Conservation (phyloP, 2,329 filamentous ascomycete genomes). For the Aspergillus fijiensis region DNA sequence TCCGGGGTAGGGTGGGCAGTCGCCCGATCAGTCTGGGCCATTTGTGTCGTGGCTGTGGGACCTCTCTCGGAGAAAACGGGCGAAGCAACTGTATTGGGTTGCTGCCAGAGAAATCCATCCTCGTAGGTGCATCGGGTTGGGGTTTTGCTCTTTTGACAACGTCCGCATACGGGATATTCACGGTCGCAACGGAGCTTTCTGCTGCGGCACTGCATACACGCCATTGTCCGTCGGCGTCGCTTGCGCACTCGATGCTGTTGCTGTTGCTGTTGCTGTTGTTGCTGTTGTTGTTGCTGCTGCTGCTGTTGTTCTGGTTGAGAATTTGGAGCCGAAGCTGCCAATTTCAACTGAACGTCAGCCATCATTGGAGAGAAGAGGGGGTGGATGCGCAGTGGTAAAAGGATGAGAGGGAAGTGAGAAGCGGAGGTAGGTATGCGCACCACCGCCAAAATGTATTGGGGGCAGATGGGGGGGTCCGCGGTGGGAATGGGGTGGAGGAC, state of each 20-base stretch:
- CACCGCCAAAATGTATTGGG: too few species aligned
- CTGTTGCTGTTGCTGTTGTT: neutral
- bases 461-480: too few species aligned
- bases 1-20: slow-evolving; percentile 28
- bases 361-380: slow-evolving; percentile 9
- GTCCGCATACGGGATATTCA: slow-evolving; percentile 41
- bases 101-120: slow-evolving; percentile 42
- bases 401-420: neutral
- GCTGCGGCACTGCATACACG: slow-evolving; percentile 44
- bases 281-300: neutral
- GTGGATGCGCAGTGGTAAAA: neutral
- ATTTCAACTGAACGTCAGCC: slow-evolving; percentile 15
- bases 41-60: slow-evolving; percentile 18
- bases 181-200: slow-evolving; percentile 46
- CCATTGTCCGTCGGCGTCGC: slow-evolving; percentile 41
- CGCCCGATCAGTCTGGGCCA: slow-evolving; percentile 24
- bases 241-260: slow-evolving; percentile 35
- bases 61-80: slow-evolving; percentile 27
- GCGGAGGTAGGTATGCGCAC: too few species aligned
- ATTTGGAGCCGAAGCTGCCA: slow-evolving; percentile 8
- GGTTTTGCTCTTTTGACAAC: slow-evolving; percentile 40
- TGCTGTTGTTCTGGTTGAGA: slow-evolving; percentile 7
- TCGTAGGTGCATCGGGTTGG: slow-evolving; percentile 42
- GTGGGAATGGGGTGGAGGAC: too few species aligned
- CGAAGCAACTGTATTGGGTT: slow-evolving; percentile 35